Base-by-base conservation (phyloP, 2,329 filamentous ascomycete species). In the Monilinia vaccinii-corymbosi region DNA sequence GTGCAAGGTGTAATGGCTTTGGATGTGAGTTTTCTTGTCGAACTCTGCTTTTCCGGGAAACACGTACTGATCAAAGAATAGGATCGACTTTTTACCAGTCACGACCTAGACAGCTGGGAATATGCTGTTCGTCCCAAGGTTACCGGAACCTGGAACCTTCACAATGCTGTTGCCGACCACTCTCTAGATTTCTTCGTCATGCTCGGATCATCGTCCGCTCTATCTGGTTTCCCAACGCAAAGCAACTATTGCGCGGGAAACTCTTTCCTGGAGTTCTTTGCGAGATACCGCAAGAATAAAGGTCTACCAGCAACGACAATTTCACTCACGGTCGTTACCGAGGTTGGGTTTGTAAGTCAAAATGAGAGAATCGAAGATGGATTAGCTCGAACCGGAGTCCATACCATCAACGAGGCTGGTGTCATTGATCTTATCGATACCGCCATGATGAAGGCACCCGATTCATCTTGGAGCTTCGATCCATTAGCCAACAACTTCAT, bases 161-260 rank as follows among this genome's bases (percentile, higher is more conserved):
- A 65, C 38, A 48, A 65, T 9, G 59, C 60, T 25, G 45, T 60
- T 63, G 11, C 51, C 16, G 21, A n/a, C 11, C 34, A 25, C 44
- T 14, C 67, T 7, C 62, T 75, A 3, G 73, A 75, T 63, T 74
- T 75, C 64, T 75, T 75, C 61, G 59, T 74, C 45, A 64, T 73
- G 60, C 68, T 56, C 62, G 71, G 59, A 49, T 71, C 62, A 46
- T 60, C 71, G 4, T 67, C 69, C 0, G 72, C 70, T 0, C 66
- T 63, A 5, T 60, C 73, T 0, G 74, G 73, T 0, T 68, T 61
- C 0, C 62, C 71, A 1, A 70, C 67, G 0, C 73, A 77, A 53
- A 64, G 61, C 31, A 74, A 74, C 45, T 77, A 77, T 50, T 70
- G 67, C n/a, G 69, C 73, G 0, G 70, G 69, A 3, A 76, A 76